phyloP scores from a whole-genome alignment of 345 rosid species.

The Microcos paniculata region DNA sequence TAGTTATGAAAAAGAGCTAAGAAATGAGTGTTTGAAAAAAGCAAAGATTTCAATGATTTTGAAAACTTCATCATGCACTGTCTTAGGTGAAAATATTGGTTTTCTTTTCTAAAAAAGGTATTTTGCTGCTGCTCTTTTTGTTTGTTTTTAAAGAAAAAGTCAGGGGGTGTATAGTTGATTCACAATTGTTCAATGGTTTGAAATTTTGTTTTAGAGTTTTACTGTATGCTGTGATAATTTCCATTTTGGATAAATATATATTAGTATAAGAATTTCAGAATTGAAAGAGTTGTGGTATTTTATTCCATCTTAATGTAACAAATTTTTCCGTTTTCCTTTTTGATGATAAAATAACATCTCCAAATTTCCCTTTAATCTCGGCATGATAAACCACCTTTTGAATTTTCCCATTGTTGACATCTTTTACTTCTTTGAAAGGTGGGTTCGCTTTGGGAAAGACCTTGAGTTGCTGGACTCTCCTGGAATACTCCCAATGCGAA shows the following conservation, averaged over 20 bases:
- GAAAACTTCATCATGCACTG: not conserved
- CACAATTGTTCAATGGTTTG: not conserved
- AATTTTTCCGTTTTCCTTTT: not conserved
- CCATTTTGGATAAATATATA: not conserved
- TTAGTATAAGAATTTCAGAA: not conserved
- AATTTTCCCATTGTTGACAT: not conserved
- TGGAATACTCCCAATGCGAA: conserved; percentile 89
- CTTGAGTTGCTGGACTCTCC: conserved; percentile 92
- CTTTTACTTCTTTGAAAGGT: conserved; percentile 35
- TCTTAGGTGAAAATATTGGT: not conserved
- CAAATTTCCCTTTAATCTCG: not conserved
- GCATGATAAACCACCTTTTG: not conserved
- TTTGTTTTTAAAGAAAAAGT: no score
- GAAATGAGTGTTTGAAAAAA: not conserved
- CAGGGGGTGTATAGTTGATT: not conserved
- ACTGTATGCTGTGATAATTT: not conserved
- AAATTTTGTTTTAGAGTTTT: not conserved
- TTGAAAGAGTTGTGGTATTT: not conserved
- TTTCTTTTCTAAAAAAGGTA: not conserved
- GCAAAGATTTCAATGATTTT: not conserved
- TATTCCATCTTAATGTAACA: not conserved
- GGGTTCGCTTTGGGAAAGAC: conserved; percentile 87
- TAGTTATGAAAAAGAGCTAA: not conserved
- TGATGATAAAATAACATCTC: no score
- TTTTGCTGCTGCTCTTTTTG: no score